phyloP scores from a whole-genome alignment of 257 asterid genomes.

The Solanum rostratum region DNA sequence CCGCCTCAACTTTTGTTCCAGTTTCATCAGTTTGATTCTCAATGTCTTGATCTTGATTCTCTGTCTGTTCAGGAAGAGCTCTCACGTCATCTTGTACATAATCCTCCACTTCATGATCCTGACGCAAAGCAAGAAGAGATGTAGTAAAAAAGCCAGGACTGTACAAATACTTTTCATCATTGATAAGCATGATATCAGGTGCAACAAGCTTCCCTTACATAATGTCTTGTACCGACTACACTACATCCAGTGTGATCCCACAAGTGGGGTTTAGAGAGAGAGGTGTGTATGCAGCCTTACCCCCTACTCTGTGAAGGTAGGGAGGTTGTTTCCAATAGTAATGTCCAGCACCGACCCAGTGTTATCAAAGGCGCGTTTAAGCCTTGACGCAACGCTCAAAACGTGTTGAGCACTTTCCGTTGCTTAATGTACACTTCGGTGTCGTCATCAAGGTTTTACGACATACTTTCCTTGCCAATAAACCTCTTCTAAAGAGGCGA shows the following conservation, averaged over 20 bases:
- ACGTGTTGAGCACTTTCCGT: too few relatives aligned
- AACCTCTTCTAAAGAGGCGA: too few relatives aligned
- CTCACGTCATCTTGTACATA: conserved; percentile 26
- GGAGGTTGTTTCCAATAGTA: background rate
- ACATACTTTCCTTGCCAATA: too few relatives aligned
- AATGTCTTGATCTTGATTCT: conserved; percentile 12
- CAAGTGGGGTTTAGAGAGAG: too few relatives aligned
- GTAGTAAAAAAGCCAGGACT: background rate
- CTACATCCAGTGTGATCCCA: too few relatives aligned
- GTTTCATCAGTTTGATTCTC: conserved; percentile 16
- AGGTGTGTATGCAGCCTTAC: too few relatives aligned
- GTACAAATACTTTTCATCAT: background rate
- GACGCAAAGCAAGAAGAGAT: background rate
- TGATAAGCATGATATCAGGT: background rate
- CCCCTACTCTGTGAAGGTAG: too few relatives aligned
- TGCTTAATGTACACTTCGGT: too few relatives aligned
- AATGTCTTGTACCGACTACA: background rate
- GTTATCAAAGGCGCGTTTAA: too few relatives aligned
- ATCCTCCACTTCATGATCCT: conserved; percentile 24
- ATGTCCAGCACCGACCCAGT: background rate
- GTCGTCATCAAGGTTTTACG: too few relatives aligned
- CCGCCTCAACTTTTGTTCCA: conserved; percentile 22
- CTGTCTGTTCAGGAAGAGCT: conserved; percentile 14
- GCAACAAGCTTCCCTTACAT: background rate
- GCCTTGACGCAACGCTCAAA: too few relatives aligned